Evolutionary conservation across 1,284 basidiomycete genomes (phyloP).

Genomic region (Ustilago curta): DNA sequence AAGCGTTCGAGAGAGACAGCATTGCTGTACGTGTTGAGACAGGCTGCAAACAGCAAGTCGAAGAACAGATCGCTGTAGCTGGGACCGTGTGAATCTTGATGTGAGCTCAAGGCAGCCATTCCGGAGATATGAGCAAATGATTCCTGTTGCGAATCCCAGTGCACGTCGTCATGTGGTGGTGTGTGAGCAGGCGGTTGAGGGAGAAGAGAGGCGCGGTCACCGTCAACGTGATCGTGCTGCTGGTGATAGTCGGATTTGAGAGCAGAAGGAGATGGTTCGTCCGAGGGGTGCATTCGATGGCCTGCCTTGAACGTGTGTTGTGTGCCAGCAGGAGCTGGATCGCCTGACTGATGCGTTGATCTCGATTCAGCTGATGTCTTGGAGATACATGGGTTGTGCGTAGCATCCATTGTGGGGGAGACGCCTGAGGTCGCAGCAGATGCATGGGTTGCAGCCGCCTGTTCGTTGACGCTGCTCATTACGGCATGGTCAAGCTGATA

Average conservation of each 20-base stretch:
- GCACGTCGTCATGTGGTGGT: neutral
- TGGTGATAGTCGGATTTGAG: neutral
- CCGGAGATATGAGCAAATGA: neutral
- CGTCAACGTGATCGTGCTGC: slow-evolving; percentile 2
- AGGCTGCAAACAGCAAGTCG: slow-evolving; percentile 47
- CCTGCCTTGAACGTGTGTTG: neutral
- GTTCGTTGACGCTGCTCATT: neutral
- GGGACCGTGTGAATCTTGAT: slow-evolving; percentile 22
- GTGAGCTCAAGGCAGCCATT: slow-evolving; percentile 25
- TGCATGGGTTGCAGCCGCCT: neutral
- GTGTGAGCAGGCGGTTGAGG: slow-evolving; percentile 1
- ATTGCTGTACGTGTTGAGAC: slow-evolving; percentile 44
- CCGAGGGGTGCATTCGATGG: neutral
- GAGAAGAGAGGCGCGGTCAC: slow-evolving; percentile 12
- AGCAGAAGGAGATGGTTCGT: neutral
- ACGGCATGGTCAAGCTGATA: neutral
- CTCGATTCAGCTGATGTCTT: neutral
- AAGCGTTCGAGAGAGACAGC: slow-evolving; percentile 37
- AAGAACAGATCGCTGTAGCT: slow-evolving; percentile 51
- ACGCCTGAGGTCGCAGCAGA: neutral
- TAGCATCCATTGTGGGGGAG: neutral
- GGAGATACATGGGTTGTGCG: neutral
- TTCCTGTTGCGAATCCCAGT: neutral
- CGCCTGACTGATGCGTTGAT: neutral
- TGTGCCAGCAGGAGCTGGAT: neutral